phyloP scores from a whole-genome alignment of 73 alveolate genomes.

The Paramecium pentaurelia region DNA sequence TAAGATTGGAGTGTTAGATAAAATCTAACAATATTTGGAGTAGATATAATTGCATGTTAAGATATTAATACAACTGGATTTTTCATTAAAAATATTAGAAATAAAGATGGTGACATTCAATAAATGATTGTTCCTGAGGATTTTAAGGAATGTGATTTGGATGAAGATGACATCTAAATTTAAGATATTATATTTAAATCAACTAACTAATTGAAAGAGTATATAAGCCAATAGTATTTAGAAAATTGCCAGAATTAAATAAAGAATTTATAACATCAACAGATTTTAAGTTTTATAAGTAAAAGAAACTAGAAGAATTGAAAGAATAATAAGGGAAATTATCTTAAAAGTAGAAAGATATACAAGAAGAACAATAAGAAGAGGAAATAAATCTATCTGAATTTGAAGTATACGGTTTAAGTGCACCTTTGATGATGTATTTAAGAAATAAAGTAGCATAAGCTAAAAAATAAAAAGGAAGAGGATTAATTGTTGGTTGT shows the following conservation, averaged over 20 bases:
- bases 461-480: slow-evolving; percentile 72
- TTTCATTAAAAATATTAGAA: slow-evolving; percentile 60
- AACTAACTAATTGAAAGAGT: neutral
- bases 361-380: neutral
- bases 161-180: neutral
- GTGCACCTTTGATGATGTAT: slow-evolving; percentile 65
- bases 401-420: slow-evolving; percentile 70
- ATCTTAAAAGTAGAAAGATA: neutral
- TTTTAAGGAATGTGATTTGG: neutral
- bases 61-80: slow-evolving; percentile 86
- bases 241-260: slow-evolving; percentile 42
- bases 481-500: slow-evolving; percentile 77
- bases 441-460: slow-evolving; percentile 59
- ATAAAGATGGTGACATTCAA: slow-evolving; percentile 18
- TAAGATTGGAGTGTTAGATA: neutral
- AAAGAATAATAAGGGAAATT: neutral
- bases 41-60: slow-evolving; percentile 89
- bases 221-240: neutral
- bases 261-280: neutral
- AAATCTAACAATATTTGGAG: slow-evolving; percentile 58
- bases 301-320: neutral
- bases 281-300: slow-evolving; percentile 1
- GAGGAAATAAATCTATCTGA: slow-evolving; percentile 45
- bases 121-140: neutral
- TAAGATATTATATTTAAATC: slow-evolving; percentile 29